A percentile compares a stretch with the other conserved stretches of the same genome.
phyloP scores from a whole-genome alignment of 2,329 filamentous ascomycete genomes.

The Diaporthe citrichinensis region DNA sequence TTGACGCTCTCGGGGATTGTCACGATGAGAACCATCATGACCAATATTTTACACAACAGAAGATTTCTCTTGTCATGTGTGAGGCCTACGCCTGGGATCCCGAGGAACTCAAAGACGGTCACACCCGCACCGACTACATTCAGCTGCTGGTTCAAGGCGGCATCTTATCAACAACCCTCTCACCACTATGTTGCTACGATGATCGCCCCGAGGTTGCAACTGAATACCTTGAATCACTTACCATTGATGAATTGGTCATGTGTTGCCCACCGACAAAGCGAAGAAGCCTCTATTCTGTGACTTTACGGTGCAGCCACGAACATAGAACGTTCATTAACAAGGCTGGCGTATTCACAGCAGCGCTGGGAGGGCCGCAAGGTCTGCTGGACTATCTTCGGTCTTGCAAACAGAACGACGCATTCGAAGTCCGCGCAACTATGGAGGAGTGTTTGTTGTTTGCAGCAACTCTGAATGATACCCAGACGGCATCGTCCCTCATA shows the following conservation, averaged over 20 bases:
- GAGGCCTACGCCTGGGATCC: neutral
- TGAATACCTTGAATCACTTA: neutral
- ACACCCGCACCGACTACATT: neutral
- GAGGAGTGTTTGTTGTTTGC: neutral
- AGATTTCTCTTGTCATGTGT: neutral
- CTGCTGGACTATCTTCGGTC: neutral
- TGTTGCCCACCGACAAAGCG: neutral
- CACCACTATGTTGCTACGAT: neutral
- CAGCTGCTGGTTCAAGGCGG: neutral
- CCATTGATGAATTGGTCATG: neutral
- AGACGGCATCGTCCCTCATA: neutral
- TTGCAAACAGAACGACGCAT: no score
- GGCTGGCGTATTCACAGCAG: neutral
- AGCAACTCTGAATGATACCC: neutral
- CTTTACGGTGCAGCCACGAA: neutral
- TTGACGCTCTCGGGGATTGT: neutral
- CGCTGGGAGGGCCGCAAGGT: neutral
- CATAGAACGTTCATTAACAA: neutral
- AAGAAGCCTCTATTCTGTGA: neutral
- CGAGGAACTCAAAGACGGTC: neutral
- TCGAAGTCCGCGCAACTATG: neutral
- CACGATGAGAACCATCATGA: neutral
- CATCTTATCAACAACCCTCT: neutral
- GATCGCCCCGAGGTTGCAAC: neutral
- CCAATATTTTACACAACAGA: accelerated